A percentile compares a stretch with the other conserved stretches of the same genome.
phyloP scores from a whole-genome alignment of 148 eudicot species.

The Nyssa sinensis region DNA sequence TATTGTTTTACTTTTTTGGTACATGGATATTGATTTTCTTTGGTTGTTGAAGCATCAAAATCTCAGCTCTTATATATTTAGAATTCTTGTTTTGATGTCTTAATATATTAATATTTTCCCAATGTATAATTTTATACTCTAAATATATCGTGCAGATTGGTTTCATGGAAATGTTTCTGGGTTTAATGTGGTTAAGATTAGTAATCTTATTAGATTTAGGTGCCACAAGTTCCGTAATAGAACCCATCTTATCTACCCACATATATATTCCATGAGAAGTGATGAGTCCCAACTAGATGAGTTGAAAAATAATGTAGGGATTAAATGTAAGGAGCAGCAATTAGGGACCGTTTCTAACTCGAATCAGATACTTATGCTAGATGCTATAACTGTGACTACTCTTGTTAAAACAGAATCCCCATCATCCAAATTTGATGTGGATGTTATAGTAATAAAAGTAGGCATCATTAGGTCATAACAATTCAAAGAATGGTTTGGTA shows the following conservation, averaged over 20 bases:
- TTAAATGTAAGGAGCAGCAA: slow-evolving; percentile 20
- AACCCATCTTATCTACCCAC: slow-evolving; percentile 69
- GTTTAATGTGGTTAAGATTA: slow-evolving; percentile 45
- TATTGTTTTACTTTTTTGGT: not conserved
- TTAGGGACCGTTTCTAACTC: not conserved
- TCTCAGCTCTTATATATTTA: not conserved
- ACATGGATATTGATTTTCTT: not conserved
- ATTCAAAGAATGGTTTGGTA: slow-evolving; percentile 11
- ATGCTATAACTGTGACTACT: not conserved
- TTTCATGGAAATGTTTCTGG: slow-evolving; percentile 92
- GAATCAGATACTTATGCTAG: not conserved
- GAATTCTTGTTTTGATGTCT: not conserved
- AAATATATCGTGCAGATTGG: slow-evolving; percentile 66
- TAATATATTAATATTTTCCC: not conserved
- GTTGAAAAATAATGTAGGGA: slow-evolving; percentile 19
- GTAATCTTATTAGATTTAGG: slow-evolving; percentile 66
- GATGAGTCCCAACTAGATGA: slow-evolving; percentile 20
- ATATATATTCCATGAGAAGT: slow-evolving; percentile 26
- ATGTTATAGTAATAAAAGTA: slow-evolving; percentile 4
- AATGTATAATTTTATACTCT: not conserved
- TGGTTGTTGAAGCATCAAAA: slow-evolving; percentile 7
- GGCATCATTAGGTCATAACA: not conserved
- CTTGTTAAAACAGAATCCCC: slow-evolving; percentile 1
- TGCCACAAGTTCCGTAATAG: slow-evolving; percentile 72
- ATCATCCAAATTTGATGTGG: not conserved